Evolutionary conservation across 2,329 filamentous ascomycete genomes (phyloP).

Genomic region (Clonostachys solani): DNA sequence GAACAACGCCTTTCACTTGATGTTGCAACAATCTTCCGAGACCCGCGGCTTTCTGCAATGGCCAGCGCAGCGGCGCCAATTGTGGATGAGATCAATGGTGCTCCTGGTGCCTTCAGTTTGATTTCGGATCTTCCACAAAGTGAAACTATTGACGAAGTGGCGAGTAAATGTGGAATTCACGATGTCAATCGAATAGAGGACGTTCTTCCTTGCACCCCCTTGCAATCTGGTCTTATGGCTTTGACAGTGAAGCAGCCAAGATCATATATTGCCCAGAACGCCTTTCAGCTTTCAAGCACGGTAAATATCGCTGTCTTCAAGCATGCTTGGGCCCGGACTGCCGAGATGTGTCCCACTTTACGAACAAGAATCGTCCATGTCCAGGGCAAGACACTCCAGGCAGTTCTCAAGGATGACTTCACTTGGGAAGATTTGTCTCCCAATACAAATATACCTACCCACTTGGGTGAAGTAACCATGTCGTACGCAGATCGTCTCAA

Average conservation of each 20-base stretch:
- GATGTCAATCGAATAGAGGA: constrained; percentile 13
- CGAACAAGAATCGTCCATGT: constrained; percentile 5
- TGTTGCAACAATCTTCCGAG: constrained; percentile 32
- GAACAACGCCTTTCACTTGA: constrained; percentile 25
- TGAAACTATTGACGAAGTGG: neutral
- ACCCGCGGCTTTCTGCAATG: constrained; percentile 35
- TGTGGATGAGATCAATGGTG: neutral
- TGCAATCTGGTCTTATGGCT: constrained; percentile 34
- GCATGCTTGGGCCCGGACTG: constrained; percentile 15
- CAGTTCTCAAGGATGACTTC: neutral
- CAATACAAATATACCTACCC: neutral
- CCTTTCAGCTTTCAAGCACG: constrained; percentile 10
- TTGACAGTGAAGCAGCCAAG: constrained; percentile 23
- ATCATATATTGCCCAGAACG: constrained; percentile 27
- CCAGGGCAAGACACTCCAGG: neutral
- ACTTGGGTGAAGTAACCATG: neutral
- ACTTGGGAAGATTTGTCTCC: neutral
- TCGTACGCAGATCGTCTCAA: constrained; percentile 4
- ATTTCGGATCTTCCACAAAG: neutral
- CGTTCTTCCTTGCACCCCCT: constrained; percentile 30
- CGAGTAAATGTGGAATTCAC: neutral
- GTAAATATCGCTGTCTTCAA: constrained; percentile 15
- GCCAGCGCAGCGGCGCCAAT: constrained; percentile 12
- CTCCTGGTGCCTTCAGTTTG: neutral
- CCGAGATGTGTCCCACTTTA: constrained; percentile 3